phyloP scores from a whole-genome alignment of 148 eudicot species.

The Polygonum maritimum region DNA sequence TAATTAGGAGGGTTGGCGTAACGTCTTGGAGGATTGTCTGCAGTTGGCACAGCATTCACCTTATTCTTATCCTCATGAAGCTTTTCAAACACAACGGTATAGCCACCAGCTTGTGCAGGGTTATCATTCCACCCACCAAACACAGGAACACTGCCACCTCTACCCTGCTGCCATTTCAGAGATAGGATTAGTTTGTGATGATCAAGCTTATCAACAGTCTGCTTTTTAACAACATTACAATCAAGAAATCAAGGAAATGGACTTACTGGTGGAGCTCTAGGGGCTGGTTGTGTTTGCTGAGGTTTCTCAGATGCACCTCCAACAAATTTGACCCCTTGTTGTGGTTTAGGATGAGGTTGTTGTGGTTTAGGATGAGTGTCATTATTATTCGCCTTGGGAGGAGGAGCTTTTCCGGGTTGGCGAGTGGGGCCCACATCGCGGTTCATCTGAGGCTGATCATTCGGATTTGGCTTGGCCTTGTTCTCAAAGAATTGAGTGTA shows the following conservation, averaged over 20 bases:
- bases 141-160: neutral
- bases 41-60: neutral
- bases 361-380: neutral
- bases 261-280: neutral
- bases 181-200: neutral
- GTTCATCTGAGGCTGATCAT: neutral
- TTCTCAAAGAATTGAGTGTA: neutral
- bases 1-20: neutral
- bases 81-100: neutral
- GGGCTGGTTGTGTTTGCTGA: neutral
- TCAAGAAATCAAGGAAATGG: neutral
- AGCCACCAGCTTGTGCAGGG: slow-evolving; percentile 1
- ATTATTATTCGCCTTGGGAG: neutral
- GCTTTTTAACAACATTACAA: neutral
- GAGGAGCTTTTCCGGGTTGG: neutral
- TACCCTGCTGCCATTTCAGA: neutral
- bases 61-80: slow-evolving; percentile 7
- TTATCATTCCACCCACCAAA: neutral
- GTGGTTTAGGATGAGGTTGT: neutral
- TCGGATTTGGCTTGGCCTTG: neutral
- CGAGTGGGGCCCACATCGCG: slow-evolving; percentile 1
- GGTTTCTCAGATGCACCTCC: neutral
- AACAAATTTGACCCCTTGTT: neutral
- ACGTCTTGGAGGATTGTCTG: neutral
- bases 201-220: neutral